Conservation (phyloP, 441 rosid genomes). For the Codiaeum variegatum region DNA sequence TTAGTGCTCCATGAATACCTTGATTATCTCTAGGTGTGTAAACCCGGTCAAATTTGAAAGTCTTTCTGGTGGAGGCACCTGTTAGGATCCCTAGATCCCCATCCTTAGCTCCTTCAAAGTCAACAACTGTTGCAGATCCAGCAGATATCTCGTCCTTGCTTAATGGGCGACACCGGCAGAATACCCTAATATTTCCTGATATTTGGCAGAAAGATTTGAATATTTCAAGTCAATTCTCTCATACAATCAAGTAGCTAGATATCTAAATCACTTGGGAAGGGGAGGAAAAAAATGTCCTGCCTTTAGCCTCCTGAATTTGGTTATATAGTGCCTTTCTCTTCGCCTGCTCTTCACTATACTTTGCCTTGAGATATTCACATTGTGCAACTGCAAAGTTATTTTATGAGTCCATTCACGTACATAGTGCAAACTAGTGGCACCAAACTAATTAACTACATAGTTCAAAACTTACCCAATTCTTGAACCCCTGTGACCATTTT, state of each 20-base stretch:
- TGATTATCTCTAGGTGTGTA: conserved; percentile 71
- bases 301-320: conserved; percentile 82
- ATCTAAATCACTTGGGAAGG: not conserved
- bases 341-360: conserved; percentile 69
- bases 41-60: conserved; percentile 74
- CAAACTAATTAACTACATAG: not conserved
- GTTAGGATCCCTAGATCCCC: conserved; percentile 71
- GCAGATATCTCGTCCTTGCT: conserved; percentile 53
- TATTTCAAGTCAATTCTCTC: not conserved
- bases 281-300: conserved; percentile 24
- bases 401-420: conserved; percentile 21
- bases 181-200: conserved; percentile 85
- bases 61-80: conserved; percentile 52
- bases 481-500: conserved; percentile 82
- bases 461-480: conserved; percentile 55
- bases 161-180: conserved; percentile 83
- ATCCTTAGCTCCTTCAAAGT: conserved; percentile 73
- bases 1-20: conserved; percentile 39
- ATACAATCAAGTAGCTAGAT: conserved; percentile 9
- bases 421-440: conserved; percentile 10
- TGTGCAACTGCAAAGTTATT: conserved; percentile 53
- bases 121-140: conserved; percentile 49
- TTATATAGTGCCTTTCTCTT: conserved; percentile 83
- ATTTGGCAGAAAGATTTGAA: conserved; percentile 12
- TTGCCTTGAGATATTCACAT: conserved; percentile 78